Evolutionary conservation across 495 filamentous ascomycete species (phyloP), one percentile per base, ranked within the genome.

Genomic region (Halenospora varia): DNA sequence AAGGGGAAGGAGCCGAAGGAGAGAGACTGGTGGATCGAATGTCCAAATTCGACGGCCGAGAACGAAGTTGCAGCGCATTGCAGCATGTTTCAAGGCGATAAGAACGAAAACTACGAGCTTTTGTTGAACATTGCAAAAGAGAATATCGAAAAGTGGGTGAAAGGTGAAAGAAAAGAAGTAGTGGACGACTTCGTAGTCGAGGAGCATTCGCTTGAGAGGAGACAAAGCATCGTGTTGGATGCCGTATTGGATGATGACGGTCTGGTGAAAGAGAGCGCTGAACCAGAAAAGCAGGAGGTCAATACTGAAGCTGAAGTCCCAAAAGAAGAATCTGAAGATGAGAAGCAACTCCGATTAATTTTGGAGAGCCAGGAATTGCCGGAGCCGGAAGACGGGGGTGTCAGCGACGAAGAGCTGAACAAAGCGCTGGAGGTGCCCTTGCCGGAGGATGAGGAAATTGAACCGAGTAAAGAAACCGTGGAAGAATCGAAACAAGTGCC

Each of bases 21-120:
- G 18, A 17, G 18, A 6, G 47, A 19, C 3, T 49, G 47, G 47
- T 49, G 47, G 47, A 25, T 24, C 6, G 47, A 49, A 25, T 6
- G 2, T 13, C 18, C 23, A 9, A 64, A 61, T 17, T 4, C 4
- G 26, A 58, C 57, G 2, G 74, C 94, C 19, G 70, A 66, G 19
- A 72, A 96, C 53, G 94, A 98, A 74, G 82, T 85, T 8, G 75
- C 74, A 61, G 92, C 93, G 8, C 94, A 97, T 74, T 85, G 88
- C 70, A 81, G 78, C 76, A 69, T 97, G 90, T 97, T 97, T 62
- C 72, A 82, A 53, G 79, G 83, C 9, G 85, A 80, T 60, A 79
- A 86, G 47, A 96, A 97, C 66, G 84, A 87, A 10, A 86, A 80
- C n/a, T 96, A 91, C 63, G 76, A 82, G 57, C 76, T 73, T 41